A percentile compares a stretch with the other conserved stretches of the same genome.
Evolutionary conservation across 208 protist species (phyloP).

Genomic region (Leishmania guyanensis): DNA sequence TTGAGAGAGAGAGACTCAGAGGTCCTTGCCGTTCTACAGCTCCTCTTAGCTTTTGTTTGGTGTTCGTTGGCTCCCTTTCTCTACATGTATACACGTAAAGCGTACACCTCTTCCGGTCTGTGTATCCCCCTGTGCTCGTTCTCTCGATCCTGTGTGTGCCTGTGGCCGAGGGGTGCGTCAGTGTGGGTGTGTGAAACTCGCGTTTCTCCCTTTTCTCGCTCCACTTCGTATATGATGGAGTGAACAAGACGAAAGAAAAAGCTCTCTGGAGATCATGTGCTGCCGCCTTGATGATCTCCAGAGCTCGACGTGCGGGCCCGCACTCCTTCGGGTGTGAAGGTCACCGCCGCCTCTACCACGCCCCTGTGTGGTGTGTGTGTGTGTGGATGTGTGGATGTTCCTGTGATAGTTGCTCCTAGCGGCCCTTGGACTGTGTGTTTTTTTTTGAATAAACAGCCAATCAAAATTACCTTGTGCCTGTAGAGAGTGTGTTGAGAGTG

Average conservation of each 20-base stretch:
- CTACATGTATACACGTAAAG: neutral
- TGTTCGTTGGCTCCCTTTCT: neutral
- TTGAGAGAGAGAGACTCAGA: neutral
- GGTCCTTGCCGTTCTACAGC: neutral
- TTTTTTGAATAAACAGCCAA: neutral
- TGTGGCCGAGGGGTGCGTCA: neutral
- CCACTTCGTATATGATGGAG: neutral
- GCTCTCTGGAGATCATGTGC: neutral
- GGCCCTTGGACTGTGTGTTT: neutral
- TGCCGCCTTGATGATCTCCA: neutral
- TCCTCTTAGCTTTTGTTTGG: neutral
- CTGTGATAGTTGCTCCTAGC: neutral
- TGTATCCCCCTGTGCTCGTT: neutral
- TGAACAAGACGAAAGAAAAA: neutral
- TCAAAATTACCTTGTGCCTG: neutral
- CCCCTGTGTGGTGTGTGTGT: neutral
- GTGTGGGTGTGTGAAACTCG: neutral
- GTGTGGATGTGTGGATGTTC: neutral
- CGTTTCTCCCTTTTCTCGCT: neutral
- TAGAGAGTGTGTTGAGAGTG: neutral
- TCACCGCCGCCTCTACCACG: neutral
- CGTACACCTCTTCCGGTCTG: neutral
- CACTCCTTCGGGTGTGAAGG: neutral
- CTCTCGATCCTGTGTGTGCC: neutral
- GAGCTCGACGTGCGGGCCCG: neutral